Evolutionary conservation across 2,329 filamentous ascomycete genomes (phyloP).

Genomic region (Cercospora sesami): DNA sequence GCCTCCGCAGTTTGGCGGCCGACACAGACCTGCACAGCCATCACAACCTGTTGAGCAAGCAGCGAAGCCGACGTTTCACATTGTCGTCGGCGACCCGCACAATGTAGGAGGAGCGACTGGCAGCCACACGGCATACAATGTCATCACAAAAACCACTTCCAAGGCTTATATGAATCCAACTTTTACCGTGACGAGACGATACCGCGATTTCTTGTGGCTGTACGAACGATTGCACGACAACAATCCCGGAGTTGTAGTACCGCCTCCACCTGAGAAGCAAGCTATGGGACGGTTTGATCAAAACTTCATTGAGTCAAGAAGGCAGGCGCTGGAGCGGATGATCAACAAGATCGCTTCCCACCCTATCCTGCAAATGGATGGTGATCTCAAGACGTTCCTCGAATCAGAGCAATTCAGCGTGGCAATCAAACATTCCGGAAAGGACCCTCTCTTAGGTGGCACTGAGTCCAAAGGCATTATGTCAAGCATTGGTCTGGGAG

Average conservation of each 20-base stretch:
- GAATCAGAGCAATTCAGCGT: conserved; percentile 96
- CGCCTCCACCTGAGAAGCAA: conserved; percentile 96
- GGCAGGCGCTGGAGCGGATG: conserved; percentile 94
- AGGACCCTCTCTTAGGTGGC: conserved; percentile 73
- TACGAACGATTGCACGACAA: conserved; percentile 93
- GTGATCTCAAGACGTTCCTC: conserved; percentile 90
- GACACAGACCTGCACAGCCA: conserved; percentile 60
- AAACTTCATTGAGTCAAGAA: conserved; percentile 91
- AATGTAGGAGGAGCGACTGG: conserved; percentile 97
- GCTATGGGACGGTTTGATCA: conserved; percentile 93
- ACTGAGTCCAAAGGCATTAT: conserved; percentile 89
- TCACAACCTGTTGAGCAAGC: conserved; percentile 92
- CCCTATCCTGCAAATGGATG: conserved; percentile 86
- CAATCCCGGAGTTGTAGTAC: conserved; percentile 91
- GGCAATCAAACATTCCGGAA: conserved; percentile 88
- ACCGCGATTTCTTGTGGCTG: conserved; percentile 96
- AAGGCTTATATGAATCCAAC: conserved; percentile 92
- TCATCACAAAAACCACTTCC: conserved; percentile 91
- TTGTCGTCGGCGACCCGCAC: conserved; percentile 91
- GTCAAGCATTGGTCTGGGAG: conserved; percentile 69
- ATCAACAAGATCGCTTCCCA: conserved; percentile 92
- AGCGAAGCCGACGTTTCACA: conserved; percentile 85
- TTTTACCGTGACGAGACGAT: conserved; percentile 89
- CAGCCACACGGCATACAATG: conserved; percentile 96
- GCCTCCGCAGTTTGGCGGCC: conserved; percentile 48